These are phyloP conservation scores for Boletus subcaerulescens DNA, from an alignment of 768 basidiomycete genomes.

Conservation along the genomic window DNA sequence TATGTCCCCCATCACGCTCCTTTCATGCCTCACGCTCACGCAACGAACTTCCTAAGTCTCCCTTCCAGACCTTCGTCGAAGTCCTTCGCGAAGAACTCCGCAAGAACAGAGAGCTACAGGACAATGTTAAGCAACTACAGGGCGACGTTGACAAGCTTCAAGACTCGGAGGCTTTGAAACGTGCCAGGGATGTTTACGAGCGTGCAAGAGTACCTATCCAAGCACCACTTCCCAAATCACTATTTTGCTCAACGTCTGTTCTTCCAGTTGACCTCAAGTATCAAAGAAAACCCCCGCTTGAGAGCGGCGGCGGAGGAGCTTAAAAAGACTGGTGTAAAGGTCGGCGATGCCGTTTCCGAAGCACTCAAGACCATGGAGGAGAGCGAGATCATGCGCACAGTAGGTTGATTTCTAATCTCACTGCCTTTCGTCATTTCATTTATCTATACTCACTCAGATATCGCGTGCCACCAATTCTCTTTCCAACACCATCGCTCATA, in stretches of 20 bases:
- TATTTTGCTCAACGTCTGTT: constrained; percentile 4
- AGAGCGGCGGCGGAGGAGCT: constrained; percentile 93
- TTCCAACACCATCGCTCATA: constrained; percentile 79
- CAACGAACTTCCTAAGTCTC: constrained; percentile 79
- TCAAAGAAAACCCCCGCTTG: constrained; percentile 92
- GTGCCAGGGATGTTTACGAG: constrained; percentile 89
- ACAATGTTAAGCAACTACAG: constrained; percentile 95
- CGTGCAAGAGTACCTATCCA: constrained; percentile 73
- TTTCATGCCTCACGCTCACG: constrained; percentile 67
- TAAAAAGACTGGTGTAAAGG: constrained; percentile 82
- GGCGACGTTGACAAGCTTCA: constrained; percentile 97
- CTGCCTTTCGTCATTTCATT: neutral
- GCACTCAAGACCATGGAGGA: constrained; percentile 94
- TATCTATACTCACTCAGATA: constrained; percentile 47
- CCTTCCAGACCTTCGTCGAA: constrained; percentile 95
- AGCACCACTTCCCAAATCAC: neutral
- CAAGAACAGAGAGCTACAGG: constrained; percentile 93
- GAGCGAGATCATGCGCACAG: constrained; percentile 85
- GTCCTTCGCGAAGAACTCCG: constrained; percentile 88
- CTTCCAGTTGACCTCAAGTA: constrained; percentile 79
- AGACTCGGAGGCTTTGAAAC: constrained; percentile 95
- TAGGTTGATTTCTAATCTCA: constrained; percentile 37
- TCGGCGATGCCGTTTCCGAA: constrained; percentile 91
- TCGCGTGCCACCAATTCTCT: constrained; percentile 82
- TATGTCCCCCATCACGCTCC: constrained; percentile 25